Evolutionary conservation across 495 filamentous ascomycete genomes (phyloP).

Genomic region (Extremus antarcticus): DNA sequence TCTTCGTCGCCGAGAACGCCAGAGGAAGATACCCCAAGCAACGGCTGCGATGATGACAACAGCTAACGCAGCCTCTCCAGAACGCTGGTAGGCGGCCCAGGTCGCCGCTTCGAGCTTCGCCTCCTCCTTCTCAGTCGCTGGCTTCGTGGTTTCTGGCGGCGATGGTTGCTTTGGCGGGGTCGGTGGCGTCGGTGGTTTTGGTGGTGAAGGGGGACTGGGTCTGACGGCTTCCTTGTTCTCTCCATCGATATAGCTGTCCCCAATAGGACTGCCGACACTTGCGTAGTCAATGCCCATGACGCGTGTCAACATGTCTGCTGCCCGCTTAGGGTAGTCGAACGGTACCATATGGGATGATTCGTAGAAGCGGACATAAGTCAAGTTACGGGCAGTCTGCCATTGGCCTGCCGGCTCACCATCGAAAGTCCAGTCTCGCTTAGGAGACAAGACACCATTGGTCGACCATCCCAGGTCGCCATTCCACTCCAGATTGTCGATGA

Average conservation of each 20-base stretch:
- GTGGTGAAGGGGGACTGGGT: neutral
- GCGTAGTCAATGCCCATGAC: constrained; percentile 91
- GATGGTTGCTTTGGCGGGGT: neutral
- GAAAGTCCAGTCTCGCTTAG: constrained; percentile 85
- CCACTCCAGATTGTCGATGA: constrained; percentile 89
- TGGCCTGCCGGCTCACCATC: constrained; percentile 82
- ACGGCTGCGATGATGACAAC: constrained; percentile 70
- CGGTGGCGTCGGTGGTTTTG: neutral
- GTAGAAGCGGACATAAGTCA: constrained; percentile 93
- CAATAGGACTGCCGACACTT: constrained; percentile 73
- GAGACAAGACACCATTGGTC: constrained; percentile 81
- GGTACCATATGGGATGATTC: constrained; percentile 97
- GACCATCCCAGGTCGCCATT: constrained; percentile 80
- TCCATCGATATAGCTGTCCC: constrained; percentile 80
- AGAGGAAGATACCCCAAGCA: constrained; percentile 78
- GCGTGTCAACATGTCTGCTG: constrained; percentile 91
- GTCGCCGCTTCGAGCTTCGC: constrained; percentile 73
- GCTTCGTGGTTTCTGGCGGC: constrained; percentile 62
- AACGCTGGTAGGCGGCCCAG: constrained; percentile 85
- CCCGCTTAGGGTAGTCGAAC: constrained; percentile 78
- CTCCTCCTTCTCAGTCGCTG: constrained; percentile 60
- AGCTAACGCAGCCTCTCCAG: constrained; percentile 78
- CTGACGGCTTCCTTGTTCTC: constrained; percentile 52
- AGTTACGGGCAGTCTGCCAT: constrained; percentile 86
- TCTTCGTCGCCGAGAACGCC: constrained; percentile 48